Conservation (phyloP, 192 early-diverging fungal species). For the Gamsiella multidivaricata region DNA sequence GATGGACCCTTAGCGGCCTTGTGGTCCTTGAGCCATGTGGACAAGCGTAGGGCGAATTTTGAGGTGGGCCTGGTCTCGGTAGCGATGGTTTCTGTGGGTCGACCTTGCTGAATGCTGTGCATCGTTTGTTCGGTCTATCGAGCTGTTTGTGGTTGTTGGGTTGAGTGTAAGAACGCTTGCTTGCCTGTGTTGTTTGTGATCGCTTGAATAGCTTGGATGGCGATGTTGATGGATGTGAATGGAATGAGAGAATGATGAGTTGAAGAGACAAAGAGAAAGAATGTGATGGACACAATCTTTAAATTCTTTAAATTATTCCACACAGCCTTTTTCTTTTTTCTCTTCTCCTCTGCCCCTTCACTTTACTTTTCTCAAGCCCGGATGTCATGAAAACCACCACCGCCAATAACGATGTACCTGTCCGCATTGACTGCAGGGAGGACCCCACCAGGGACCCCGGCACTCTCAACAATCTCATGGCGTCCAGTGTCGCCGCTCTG, state of each 20-base stretch:
- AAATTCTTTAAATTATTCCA: too few species aligned
- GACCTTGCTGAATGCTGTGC: not conserved
- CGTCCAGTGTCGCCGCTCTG: slow-evolving; percentile 67
- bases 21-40: slow-evolving; percentile 32
- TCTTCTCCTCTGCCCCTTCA: not conserved
- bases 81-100: not conserved
- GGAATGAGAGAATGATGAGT: not conserved
- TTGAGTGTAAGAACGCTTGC: not conserved
- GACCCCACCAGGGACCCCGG: slow-evolving; percentile 12
- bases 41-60: slow-evolving; percentile 17
- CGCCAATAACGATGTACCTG: too few species aligned
- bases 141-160: not conserved
- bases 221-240: not conserved
- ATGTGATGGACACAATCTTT: not conserved
- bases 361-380: not conserved
- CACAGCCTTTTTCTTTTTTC: not conserved
- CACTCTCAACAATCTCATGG: slow-evolving; percentile 50
- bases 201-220: not conserved
- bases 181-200: too few species aligned
- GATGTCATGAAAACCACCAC: not conserved
- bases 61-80: not conserved
- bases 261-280: not conserved
- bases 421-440: slow-evolving; percentile 35
- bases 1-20: slow-evolving; percentile 14
- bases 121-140: not conserved